A percentile compares a stretch with the other conserved stretches of the same genome.
Conservation (phyloP, 2,329 filamentous ascomycete species). For the Thielaviopsis ethacetica region DNA sequence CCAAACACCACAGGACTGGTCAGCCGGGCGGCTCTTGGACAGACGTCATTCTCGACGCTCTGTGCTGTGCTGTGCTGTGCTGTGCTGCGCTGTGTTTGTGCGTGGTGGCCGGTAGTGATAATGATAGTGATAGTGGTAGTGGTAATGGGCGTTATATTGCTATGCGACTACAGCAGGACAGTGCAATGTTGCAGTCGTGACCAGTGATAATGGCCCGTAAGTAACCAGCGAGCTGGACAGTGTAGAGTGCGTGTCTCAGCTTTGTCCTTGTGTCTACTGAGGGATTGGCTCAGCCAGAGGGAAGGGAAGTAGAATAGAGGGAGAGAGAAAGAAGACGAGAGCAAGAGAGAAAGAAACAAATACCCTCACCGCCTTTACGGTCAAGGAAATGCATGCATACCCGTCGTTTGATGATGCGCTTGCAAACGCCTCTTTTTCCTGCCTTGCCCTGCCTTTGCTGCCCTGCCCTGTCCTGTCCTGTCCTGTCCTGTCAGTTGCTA, state of each 20-base stretch:
- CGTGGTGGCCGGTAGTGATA: not conserved
- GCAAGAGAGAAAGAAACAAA: not conserved
- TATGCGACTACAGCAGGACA: not conserved
- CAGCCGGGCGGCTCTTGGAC: no score
- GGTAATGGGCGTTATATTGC: not conserved
- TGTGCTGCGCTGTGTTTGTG: not conserved
- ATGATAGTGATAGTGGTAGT: not conserved
- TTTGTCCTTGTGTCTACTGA: not conserved
- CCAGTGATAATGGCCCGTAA: no score
- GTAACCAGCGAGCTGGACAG: not conserved
- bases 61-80: not conserved
- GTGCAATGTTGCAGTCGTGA: not conserved
- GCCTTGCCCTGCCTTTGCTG: no score
- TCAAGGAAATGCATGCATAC: not conserved
- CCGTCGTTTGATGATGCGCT: not conserved
- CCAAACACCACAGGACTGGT: no score
- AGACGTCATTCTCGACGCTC: not conserved
- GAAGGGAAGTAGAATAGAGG: not conserved
- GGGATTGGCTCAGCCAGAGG: conserved; percentile 4
- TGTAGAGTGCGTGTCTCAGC: not conserved
- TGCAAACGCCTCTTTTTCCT: not conserved
- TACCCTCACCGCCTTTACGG: not conserved
- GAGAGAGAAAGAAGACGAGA: not conserved
- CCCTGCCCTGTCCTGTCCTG: not conserved
- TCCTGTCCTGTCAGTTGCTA: not conserved